Percentiles rank a stretch among this genome's conserved stretches.
Evolutionary conservation across 306 rosid species (phyloP).

Genomic region (Gillenia trifoliata): DNA sequence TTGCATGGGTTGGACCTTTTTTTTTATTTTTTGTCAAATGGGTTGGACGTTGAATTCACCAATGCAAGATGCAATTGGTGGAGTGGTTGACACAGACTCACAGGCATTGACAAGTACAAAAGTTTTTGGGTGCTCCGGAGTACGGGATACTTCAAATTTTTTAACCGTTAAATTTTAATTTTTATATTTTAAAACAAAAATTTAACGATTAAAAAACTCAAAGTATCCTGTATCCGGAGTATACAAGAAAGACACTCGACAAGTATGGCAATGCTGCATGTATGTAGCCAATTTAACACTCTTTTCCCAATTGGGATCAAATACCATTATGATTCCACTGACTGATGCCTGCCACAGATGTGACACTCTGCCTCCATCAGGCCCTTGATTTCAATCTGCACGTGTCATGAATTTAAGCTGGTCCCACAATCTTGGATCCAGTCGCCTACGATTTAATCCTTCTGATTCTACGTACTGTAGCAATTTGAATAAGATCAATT

Average conservation of each 20-base stretch:
- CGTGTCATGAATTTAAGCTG: constrained; percentile 16
- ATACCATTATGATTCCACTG: neutral
- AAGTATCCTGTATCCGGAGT: too few relatives aligned
- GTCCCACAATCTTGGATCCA: constrained; percentile 16
- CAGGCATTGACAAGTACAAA: neutral
- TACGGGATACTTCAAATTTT: too few relatives aligned
- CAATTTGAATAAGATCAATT: neutral
- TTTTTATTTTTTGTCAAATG: too few relatives aligned
- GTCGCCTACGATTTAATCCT: neutral
- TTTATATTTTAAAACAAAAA: too few relatives aligned
- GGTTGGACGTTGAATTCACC: neutral
- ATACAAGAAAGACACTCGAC: too few relatives aligned
- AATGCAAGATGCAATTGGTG: neutral
- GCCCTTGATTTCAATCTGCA: constrained; percentile 7
- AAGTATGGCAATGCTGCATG: neutral
- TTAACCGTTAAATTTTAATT: too few relatives aligned
- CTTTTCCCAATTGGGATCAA: neutral
- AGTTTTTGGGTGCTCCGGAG: too few relatives aligned
- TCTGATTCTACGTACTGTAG: neutral
- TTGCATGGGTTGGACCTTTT: neutral
- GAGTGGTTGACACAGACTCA: neutral
- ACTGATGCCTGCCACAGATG: neutral
- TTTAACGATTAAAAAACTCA: too few relatives aligned
- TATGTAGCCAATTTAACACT: too few relatives aligned
- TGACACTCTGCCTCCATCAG: constrained; percentile 14